Evolutionary conservation across 352 stramenopile species (phyloP).

Genomic region (Stramenopiles sp.): DNA sequence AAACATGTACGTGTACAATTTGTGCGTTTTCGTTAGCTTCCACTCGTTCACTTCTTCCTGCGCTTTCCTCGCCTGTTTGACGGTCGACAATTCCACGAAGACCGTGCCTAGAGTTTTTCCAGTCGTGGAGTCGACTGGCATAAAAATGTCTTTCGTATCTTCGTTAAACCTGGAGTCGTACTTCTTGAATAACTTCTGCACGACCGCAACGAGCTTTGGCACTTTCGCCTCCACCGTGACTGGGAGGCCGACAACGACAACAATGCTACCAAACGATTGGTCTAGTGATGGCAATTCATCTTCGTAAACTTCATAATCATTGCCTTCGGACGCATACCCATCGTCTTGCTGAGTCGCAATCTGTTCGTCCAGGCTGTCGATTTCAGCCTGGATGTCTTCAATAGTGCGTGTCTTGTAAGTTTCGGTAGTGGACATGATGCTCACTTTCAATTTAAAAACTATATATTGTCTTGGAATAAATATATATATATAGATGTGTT

Average conservation of each 20-base stretch:
- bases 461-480: too few species aligned
- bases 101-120: constrained; percentile 46
- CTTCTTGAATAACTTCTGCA: constrained; percentile 61
- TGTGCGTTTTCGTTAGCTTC: constrained; percentile 88
- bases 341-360: too few species aligned
- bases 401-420: too few species aligned
- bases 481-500: too few species aligned
- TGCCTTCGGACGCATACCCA: too few species aligned
- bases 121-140: constrained; percentile 24
- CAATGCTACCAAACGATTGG: too few species aligned
- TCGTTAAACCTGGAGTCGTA: constrained; percentile 47
- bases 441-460: too few species aligned
- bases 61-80: constrained; percentile 44
- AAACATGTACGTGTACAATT: constrained; percentile 75
- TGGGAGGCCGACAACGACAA: constrained; percentile 51
- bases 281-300: too few species aligned
- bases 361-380: too few species aligned
- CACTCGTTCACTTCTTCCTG: constrained; percentile 60
- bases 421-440: too few species aligned
- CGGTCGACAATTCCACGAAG: constrained; percentile 52
- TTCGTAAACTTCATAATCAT: too few species aligned
- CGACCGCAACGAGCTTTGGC: constrained; percentile 48
- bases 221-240: constrained; percentile 49
- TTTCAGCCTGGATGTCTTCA: too few species aligned
- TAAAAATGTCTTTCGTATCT: constrained; percentile 41